phyloP scores from a whole-genome alignment of 2,329 filamentous ascomycete genomes.

The Colletotrichum navitas region DNA sequence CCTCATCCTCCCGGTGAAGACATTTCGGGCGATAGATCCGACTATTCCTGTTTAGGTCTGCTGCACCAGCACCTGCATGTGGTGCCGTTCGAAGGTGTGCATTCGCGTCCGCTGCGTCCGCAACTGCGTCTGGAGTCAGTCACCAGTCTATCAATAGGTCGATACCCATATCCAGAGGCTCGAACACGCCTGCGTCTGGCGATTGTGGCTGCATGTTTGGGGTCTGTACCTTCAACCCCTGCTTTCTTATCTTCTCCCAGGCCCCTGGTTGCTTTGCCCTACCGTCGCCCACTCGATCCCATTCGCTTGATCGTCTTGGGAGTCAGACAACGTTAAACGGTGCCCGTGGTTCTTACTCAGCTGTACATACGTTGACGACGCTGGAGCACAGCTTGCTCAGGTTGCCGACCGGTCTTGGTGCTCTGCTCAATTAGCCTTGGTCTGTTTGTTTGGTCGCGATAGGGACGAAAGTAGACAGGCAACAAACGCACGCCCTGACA shows the following conservation, averaged over 20 bases:
- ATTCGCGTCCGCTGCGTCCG: neutral
- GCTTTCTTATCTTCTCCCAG: neutral
- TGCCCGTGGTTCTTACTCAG: neutral
- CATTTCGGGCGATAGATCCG: slow-evolving; percentile 31
- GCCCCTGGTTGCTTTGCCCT: neutral
- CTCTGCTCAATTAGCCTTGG: neutral
- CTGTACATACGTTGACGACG: neutral
- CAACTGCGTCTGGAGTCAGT: neutral
- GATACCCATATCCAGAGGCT: neutral
- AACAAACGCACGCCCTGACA: slow-evolving; percentile 38
- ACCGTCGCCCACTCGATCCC: neutral
- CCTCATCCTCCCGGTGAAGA: slow-evolving; percentile 11
- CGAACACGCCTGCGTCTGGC: neutral
- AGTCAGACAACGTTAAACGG: slow-evolving; percentile 8
- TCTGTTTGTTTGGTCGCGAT: neutral
- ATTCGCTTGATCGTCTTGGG: neutral
- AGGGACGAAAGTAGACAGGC: slow-evolving; percentile 16
- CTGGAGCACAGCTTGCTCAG: neutral
- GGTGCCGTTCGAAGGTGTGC: slow-evolving; percentile 10
- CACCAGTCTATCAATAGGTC: neutral
- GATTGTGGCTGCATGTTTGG: neutral
- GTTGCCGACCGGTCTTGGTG: neutral
- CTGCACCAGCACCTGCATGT: slow-evolving; percentile 6
- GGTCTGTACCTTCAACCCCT: neutral
- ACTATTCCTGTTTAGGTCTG: slow-evolving; percentile 31